A percentile compares a stretch with the other conserved stretches of the same genome.
These are phyloP conservation scores for Paraleonurus japonicus DNA, from an alignment of 257 asterid species.

Conservation along the genomic window DNA sequence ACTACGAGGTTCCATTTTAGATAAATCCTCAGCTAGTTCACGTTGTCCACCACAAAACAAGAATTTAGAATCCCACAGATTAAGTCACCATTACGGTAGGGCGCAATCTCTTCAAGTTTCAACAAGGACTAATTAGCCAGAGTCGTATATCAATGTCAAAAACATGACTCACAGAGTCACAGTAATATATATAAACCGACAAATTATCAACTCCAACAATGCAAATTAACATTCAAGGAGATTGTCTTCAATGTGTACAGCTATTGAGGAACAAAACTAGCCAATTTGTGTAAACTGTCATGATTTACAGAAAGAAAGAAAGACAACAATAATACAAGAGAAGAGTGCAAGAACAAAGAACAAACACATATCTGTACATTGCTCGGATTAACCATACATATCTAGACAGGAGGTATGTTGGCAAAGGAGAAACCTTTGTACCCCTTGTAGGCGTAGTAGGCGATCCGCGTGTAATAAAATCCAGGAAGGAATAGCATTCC, in stretches of 20 bases:
- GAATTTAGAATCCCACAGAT: neutral
- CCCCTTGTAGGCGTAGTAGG: conserved; percentile 96
- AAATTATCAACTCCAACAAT: conserved; percentile 17
- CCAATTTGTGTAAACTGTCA: conserved; percentile 21
- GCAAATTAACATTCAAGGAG: neutral
- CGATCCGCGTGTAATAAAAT: conserved; percentile 86
- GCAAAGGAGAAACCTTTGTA: conserved; percentile 93
- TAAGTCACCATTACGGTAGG: neutral
- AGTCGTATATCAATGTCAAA: neutral
- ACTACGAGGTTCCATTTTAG: too few species aligned
- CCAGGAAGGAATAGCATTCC: conserved; percentile 89
- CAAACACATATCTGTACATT: conserved; percentile 53
- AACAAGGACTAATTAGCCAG: neutral
- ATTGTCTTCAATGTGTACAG: conserved; percentile 12
- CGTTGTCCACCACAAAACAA: neutral
- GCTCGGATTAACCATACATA: conserved; percentile 27
- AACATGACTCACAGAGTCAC: neutral
- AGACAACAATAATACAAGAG: conserved; percentile 5
- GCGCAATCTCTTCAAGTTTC: neutral
- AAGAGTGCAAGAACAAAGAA: conserved; percentile 22
- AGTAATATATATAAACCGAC: neutral
- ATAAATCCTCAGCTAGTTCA: neutral
- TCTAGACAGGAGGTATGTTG: conserved; percentile 82
- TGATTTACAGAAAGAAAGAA: conserved; percentile 31
- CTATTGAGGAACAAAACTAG: conserved; percentile 23